These are phyloP conservation scores for Abrus pulchellus DNA, from an alignment of 306 rosid species.

Conservation along the genomic window DNA sequence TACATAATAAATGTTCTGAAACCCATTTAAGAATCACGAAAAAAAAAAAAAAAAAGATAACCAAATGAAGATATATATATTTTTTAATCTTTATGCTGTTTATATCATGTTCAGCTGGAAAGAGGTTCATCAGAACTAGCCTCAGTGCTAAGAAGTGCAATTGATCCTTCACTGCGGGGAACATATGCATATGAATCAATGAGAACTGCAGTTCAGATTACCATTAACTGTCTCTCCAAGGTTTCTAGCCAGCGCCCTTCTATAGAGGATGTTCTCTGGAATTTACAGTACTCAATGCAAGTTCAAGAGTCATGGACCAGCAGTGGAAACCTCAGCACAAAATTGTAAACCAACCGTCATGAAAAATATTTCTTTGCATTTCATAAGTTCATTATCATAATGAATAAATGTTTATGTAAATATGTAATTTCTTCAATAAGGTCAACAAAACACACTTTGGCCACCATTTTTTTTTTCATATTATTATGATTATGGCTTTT, in stretches of 20 bases:
- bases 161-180: constrained; percentile 74
- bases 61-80: constrained; percentile 47
- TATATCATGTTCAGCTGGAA: constrained; percentile 67
- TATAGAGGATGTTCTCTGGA: constrained; percentile 89
- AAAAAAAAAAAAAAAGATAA: neutral
- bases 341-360: constrained; percentile 37
- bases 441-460: neutral
- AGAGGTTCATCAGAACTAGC: constrained; percentile 69
- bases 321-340: constrained; percentile 86
- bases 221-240: constrained; percentile 74
- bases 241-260: constrained; percentile 83
- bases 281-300: constrained; percentile 91
- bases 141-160: constrained; percentile 53
- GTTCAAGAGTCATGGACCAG: constrained; percentile 97
- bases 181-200: constrained; percentile 84
- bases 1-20: neutral
- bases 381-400: constrained; percentile 40
- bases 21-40: neutral
- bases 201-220: constrained; percentile 77
- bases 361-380: constrained; percentile 19
- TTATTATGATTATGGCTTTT: neutral
- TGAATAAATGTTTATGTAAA: constrained; percentile 47
- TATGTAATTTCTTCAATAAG: constrained; percentile 22
- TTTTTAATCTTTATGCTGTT: neutral
- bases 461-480: constrained; percentile 30